Base-by-base conservation (phyloP, 2,329 filamentous ascomycete genomes). In the Cordyceps javanica region DNA sequence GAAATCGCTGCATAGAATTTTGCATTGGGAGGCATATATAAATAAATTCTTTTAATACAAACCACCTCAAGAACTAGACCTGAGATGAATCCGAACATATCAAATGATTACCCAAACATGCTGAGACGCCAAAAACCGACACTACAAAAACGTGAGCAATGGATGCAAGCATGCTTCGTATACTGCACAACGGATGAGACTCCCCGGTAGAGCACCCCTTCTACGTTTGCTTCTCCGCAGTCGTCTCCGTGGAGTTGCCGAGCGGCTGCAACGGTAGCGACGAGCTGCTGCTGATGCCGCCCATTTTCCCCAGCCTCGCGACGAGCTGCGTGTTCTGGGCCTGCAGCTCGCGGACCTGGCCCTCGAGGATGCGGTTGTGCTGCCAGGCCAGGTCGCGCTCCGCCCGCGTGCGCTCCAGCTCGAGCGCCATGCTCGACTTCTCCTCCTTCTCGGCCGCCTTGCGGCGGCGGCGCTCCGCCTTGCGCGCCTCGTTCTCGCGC, bases 401-500 rank as follows among this genome's bases (percentile, higher is more conserved):
- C 0, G 77, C 73, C 14, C 71, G 74, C 0, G 73, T 67, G 60
- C 75, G 73, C 53, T 85, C 81, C n/a, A 85, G 70, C 69, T 84
- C 81, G 48, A 78, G 68, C 26, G 72, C 66, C 42, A 83, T 55
- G 57, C 75, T 77, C 14, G 69, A 67, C 66, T 73, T 78, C 60
- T 82, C 80, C 63, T 84, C 81, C 38, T 77, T 75, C 68, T 85
- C 82, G 0, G 67, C 65, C 21, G 73, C 70, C 69, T 85, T 86
- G 26, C 72, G 72, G 46, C 71, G 72, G 26, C 76, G 70, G 48
- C 79, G 77, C 58, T 80, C 78, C 1, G 79, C 79, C 69, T 86
- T 88, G 63, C 75, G 76, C 60, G 83, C 76, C 65, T 91, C 88
- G 58, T 78, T 80, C 59, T 77, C 75, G 49, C 82, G 82, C 72